These are phyloP conservation scores for Solanum neorickii DNA, from an alignment of 257 asterid genomes.

Conservation along the genomic window DNA sequence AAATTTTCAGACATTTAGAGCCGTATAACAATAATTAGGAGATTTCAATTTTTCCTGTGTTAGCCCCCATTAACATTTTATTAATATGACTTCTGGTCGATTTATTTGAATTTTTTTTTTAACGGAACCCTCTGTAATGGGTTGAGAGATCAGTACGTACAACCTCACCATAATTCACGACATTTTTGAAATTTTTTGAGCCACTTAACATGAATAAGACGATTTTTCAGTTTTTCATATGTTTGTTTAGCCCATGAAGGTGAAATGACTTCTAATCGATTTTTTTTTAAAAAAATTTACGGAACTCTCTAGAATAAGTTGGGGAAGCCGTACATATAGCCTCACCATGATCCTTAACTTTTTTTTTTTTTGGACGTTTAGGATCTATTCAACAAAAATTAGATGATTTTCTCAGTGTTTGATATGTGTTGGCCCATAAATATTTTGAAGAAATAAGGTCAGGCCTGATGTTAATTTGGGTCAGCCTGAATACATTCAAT, in stretches of 20 bases:
- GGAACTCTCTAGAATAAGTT: no score
- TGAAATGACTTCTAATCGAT: no score
- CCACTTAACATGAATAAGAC: background rate
- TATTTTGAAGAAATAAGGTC: background rate
- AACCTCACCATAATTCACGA: background rate
- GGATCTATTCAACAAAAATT: background rate
- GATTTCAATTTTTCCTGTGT: background rate
- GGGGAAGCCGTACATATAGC: no score
- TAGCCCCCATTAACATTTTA: background rate
- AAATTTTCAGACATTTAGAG: background rate
- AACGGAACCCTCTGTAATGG: background rate
- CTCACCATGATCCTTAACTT: background rate
- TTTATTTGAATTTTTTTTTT: no score
- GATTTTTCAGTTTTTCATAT: no score
- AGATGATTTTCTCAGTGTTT: no score
- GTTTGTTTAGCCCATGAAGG: no score
- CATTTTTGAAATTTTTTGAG: background rate
- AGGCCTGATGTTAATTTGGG: background rate
- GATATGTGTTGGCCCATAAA: background rate
- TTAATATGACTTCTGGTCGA: background rate
- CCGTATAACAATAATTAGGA: background rate
- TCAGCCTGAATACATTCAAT: background rate
- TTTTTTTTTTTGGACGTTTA: no score
- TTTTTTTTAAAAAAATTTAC: rapidly evolving
- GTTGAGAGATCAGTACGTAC: background rate